Base-by-base conservation (phyloP, 1,284 basidiomycete species). In the Mixia osmundae region DNA sequence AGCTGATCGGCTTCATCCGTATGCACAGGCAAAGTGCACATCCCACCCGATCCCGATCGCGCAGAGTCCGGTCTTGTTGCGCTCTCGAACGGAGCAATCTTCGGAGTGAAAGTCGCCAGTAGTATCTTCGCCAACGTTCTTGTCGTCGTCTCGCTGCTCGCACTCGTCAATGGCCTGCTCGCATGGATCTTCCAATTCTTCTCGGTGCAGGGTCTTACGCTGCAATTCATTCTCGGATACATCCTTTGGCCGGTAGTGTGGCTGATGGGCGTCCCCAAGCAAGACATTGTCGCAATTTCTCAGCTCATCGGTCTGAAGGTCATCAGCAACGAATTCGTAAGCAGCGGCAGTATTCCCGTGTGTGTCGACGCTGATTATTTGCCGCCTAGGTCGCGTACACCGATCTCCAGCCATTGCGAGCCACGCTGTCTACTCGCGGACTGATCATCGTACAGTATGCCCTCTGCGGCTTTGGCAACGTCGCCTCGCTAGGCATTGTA, bases 141-240 rank as follows among this genome's bases (percentile, higher is more conserved):
- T 20, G 5, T 37, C 41, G 25, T 82, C 42, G 57, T 83, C 38
- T 68, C 78, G 6, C 71, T 85, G 41, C 67, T 89, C 38, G 71
- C 76, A 39, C 65, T 67, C 30, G 68, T 82, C 57, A 80, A 89
- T 54, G 82, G 76, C 30, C 60, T 85, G 9, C 65, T 87, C 30
- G 83, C 78, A 28, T 89, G 78, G 76, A 68, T 85, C 53, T 83
- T 82, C 34, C 66, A 65, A 44, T 79, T 76, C 41, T 82, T 83
- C 55, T 76, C 76, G 31, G 76, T 89, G 50, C 63, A 75, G 40
- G 35, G 24, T 18, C 68, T 89, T 36, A 85, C 79, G 3, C 63
- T 89, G 21, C 70, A 87, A 54, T 68, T 87, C 44, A 66, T 85
- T 50, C 59, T 85, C 43, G 72, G 78, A 30, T 55, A 89, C 59